These are phyloP conservation scores for Ceratocystis smalleyi DNA, from an alignment of 2,329 filamentous ascomycete genomes.

Conservation along the genomic window DNA sequence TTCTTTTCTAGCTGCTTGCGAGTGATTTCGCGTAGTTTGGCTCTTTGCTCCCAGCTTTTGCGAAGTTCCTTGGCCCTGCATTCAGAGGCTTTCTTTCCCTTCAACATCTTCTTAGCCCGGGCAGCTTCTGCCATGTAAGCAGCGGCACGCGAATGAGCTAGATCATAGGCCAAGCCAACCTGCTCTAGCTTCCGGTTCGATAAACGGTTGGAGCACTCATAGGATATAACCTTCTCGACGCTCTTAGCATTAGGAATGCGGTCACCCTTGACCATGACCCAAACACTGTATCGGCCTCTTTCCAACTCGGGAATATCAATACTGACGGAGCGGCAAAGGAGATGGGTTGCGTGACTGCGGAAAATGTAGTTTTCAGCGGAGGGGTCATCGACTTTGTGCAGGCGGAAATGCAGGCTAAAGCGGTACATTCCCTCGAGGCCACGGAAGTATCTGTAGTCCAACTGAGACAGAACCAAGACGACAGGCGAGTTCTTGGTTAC, in stretches of 20 bases:
- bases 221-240: constrained; percentile 41
- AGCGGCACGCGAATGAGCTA: constrained; percentile 44
- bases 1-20: constrained; percentile 29
- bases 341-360: constrained; percentile 41
- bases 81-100: constrained; percentile 34
- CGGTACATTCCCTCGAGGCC: constrained; percentile 44
- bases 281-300: constrained; percentile 41
- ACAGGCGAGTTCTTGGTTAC: constrained; percentile 41
- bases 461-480: constrained; percentile 44
- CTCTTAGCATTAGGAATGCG: constrained; percentile 30
- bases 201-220: constrained; percentile 31
- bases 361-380: constrained; percentile 44
- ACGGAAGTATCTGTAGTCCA: constrained; percentile 46
- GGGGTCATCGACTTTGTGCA: constrained; percentile 31
- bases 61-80: constrained; percentile 32
- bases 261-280: constrained; percentile 39
- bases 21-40: constrained; percentile 29
- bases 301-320: constrained; percentile 41
- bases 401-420: constrained; percentile 35
- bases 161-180: constrained; percentile 42
- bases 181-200: constrained; percentile 42
- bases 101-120: constrained; percentile 34
- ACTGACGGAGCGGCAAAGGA: constrained; percentile 43
- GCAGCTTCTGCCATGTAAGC: constrained; percentile 35
- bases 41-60: constrained; percentile 35